Evolutionary conservation across 2,329 filamentous ascomycete species (phyloP), one percentile per base, ranked within the genome.

Genomic region (Pseudocercospora fijiensis): DNA sequence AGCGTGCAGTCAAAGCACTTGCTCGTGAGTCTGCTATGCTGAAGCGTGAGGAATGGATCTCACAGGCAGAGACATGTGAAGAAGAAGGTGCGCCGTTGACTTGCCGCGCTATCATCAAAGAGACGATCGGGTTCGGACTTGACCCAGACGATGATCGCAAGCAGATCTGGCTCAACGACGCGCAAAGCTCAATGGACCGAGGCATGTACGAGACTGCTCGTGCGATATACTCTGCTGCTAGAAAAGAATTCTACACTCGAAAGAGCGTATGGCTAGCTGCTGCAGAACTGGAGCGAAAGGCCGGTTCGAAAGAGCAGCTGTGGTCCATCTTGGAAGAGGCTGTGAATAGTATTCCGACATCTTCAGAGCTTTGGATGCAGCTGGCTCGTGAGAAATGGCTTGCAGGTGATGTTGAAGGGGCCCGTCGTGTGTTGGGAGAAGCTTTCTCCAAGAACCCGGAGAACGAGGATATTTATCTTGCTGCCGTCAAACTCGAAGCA

Each of bases 401-500:
- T 73, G 86, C 90, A 2, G 92, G 92, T 57, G 89, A 96, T 72
- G 88, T 96, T 51, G 89, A 96, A 74, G 91, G 91, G 66, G 93
- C 95, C 11, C 86, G 95, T 61, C 84, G 88, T 66, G 92, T 98
- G 0, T 86, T 99, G 16, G 94, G 88, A 27, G 87, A 89, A 67
- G 95, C 94, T 4, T 99, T 99, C 82, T 89, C 94, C 71, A 91
- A 96, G 75, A 96, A 98, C 72, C 92, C 92, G 0, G 93, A 96
- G 76, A 97, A 96, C 78, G 95, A 99, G 77, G 92, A 98, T 76
- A 97, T 99, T 69, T 99, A 95, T 90, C 88, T 97, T 55, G 91
- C 93, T 16, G 95, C 95, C 52, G 95, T 99, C 69, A 96, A 97
- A 77, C 86, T 99, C 28, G 95, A 99, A 78, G 92, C 95, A 0